Conservation (phyloP, 805 yeast species). For the Myxozyma neotropica region DNA sequence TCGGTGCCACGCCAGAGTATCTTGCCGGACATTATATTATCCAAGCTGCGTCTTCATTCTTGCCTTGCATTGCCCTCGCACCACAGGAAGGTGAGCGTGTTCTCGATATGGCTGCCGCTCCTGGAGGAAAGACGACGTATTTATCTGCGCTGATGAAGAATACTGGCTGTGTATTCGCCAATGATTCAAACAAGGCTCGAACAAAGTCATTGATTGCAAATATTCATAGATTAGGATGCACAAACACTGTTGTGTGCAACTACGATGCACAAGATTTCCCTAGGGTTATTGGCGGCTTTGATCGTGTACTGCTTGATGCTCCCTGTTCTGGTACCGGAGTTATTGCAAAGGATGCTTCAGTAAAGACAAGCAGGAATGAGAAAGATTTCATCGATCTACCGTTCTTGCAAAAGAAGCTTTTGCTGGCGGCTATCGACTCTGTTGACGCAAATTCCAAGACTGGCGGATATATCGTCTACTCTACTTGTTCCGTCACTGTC, state of each 20-base stretch:
- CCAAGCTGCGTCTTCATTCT: constrained; percentile 97
- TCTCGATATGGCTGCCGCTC: constrained; percentile 99
- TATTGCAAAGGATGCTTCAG: constrained; percentile 94
- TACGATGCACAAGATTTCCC: constrained; percentile 99
- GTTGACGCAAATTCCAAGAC: constrained; percentile 90
- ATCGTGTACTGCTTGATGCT: constrained; percentile 91
- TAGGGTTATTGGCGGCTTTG: constrained; percentile 97
- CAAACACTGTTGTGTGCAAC: constrained; percentile 93
- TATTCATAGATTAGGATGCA: constrained; percentile 95
- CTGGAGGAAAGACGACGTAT: constrained; percentile 98
- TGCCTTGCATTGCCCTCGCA: constrained; percentile 96
- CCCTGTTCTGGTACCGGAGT: constrained; percentile 99
- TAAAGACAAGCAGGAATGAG: constrained; percentile 89
- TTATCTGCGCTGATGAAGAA: constrained; percentile 95
- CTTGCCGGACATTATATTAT: constrained; percentile 95
- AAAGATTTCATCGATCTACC: constrained; percentile 97
- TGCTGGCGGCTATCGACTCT: constrained; percentile 94
- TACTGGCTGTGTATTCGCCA: constrained; percentile 96
- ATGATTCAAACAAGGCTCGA: constrained; percentile 94
- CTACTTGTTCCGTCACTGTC: constrained; percentile 97
- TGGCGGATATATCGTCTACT: constrained; percentile 93
- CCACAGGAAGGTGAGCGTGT: constrained; percentile 98
- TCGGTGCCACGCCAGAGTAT: constrained; percentile 99
- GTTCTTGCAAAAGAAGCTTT: constrained; percentile 90
- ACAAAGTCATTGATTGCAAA: constrained; percentile 96